Evolutionary conservation across 2,329 filamentous ascomycete genomes (phyloP).

Genomic region (Endothia cerciana): DNA sequence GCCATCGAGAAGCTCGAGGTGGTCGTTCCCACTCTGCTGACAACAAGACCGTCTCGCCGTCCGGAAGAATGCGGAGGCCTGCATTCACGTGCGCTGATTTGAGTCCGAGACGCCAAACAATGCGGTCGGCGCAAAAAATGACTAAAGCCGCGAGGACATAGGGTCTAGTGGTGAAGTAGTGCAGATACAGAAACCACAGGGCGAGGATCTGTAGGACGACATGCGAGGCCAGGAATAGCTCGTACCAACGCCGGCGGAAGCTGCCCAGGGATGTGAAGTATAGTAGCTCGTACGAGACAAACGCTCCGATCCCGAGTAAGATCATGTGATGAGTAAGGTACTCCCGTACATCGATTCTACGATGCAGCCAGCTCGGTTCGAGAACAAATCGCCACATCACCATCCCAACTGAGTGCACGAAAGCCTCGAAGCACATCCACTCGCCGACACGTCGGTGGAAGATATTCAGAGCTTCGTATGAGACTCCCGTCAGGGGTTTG

Average conservation of each 20-base stretch:
- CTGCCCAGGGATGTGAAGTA: slow-evolving; percentile 64
- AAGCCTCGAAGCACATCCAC: slow-evolving; percentile 61
- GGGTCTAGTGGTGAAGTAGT: slow-evolving; percentile 55
- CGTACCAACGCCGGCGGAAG: slow-evolving; percentile 64
- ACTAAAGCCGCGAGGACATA: slow-evolving; percentile 57
- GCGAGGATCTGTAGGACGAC: slow-evolving; percentile 60
- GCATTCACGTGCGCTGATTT: slow-evolving; percentile 54
- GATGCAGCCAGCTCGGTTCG: slow-evolving; percentile 49
- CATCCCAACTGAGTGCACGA: slow-evolving; percentile 61
- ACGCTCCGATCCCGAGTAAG: slow-evolving; percentile 57
- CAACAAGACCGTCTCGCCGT: slow-evolving; percentile 58
- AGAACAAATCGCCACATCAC: slow-evolving; percentile 58
- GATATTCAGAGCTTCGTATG: slow-evolving; percentile 69
- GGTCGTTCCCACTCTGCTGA: slow-evolving; percentile 44
- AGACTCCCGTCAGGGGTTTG: slow-evolving; percentile 62
- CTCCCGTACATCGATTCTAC: slow-evolving; percentile 41
- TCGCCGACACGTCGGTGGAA: slow-evolving; percentile 68
- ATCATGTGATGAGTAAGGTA: slow-evolving; percentile 59
- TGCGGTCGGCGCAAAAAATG: slow-evolving; percentile 62
- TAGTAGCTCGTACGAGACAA: slow-evolving; percentile 62
- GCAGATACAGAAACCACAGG: slow-evolving; percentile 61
- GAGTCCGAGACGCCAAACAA: slow-evolving; percentile 59
- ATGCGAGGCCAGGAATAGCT: slow-evolving; percentile 63
- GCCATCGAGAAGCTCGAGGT: background rate
- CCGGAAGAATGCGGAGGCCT: slow-evolving; percentile 56